These are phyloP conservation scores for Trichoderma arundinaceum DNA, from an alignment of 2,329 filamentous ascomycete species.

Conservation along the genomic window DNA sequence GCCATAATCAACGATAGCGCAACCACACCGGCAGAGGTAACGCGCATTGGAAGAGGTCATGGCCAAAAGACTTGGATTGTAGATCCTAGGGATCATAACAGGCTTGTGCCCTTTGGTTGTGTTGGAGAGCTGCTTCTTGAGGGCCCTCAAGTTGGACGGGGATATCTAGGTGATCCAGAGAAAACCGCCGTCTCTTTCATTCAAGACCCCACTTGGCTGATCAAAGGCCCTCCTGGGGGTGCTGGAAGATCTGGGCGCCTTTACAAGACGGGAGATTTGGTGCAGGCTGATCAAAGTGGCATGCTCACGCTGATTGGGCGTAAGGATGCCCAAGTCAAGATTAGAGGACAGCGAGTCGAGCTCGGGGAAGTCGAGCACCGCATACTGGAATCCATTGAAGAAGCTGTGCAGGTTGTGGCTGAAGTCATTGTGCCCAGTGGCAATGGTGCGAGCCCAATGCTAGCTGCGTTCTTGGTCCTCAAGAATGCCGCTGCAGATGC, in stretches of 20 bases:
- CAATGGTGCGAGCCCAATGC: no score
- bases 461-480: no score
- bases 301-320: not conserved
- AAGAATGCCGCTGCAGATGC: no score
- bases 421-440: no score
- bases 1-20: not conserved
- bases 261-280: not conserved
- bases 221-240: not conserved
- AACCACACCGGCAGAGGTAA: not conserved
- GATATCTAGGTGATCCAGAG: no score
- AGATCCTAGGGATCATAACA: not conserved
- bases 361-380: not conserved
- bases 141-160: no score
- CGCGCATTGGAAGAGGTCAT: not conserved
- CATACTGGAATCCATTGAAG: not conserved
- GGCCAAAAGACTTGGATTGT: not conserved
- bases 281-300: not conserved
- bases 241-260: not conserved
- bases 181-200: no score
- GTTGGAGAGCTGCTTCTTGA: no score
- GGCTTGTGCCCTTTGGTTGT: not conserved
- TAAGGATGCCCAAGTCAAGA: not conserved
- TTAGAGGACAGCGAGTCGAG: not conserved
- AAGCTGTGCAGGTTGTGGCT: not conserved
- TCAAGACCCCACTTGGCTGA: no score